These are phyloP conservation scores for Aplosporella prunicola DNA, from an alignment of 2,329 filamentous ascomycete species.

Conservation along the genomic window DNA sequence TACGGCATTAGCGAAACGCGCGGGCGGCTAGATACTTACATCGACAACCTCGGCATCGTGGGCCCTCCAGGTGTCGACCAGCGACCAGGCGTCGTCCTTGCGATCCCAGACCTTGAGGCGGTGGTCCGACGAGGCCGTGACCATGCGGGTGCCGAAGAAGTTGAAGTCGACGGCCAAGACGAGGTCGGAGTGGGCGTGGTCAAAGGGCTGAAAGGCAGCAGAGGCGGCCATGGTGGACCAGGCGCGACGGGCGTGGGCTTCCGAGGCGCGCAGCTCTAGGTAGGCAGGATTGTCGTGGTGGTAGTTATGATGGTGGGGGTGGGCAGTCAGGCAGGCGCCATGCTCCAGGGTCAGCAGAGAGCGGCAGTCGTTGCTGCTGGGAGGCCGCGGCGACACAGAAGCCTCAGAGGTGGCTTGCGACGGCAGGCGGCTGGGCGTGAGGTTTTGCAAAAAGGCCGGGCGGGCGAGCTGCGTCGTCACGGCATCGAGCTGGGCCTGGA, in stretches of 20 bases:
- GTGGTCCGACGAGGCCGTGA: constrained; percentile 85
- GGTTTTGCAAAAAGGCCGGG: constrained; percentile 24
- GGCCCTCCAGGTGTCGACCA: constrained; percentile 81
- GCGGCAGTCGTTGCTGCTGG: constrained; percentile 7
- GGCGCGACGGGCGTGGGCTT: constrained; percentile 18
- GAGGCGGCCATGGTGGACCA: constrained; percentile 28
- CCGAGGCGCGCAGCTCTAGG: constrained; percentile 7
- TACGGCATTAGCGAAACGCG: neutral
- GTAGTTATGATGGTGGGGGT: neutral
- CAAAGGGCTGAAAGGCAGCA: constrained; percentile 47
- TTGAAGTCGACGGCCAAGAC: constrained; percentile 85
- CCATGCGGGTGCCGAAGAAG: constrained; percentile 82
- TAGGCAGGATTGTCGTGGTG: constrained; percentile 1
- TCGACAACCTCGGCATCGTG: constrained; percentile 86
- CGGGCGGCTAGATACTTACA: constrained; percentile 40
- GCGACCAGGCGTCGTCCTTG: constrained; percentile 64
- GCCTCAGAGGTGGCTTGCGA: constrained; percentile 30
- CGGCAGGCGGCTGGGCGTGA: constrained; percentile 28
- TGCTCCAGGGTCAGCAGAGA: constrained; percentile 9
- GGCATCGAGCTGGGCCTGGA: constrained; percentile 9
- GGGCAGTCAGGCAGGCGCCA: neutral
- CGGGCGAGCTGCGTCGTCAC: constrained; percentile 18
- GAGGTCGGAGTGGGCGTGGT: constrained; percentile 68
- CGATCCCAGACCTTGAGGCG: constrained; percentile 86
- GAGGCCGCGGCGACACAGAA: constrained; percentile 20